Percentiles rank a stretch among this genome's conserved stretches.
These are phyloP conservation scores for Claviceps monticola DNA, from an alignment of 2,329 filamentous ascomycete genomes.

Conservation along the genomic window DNA sequence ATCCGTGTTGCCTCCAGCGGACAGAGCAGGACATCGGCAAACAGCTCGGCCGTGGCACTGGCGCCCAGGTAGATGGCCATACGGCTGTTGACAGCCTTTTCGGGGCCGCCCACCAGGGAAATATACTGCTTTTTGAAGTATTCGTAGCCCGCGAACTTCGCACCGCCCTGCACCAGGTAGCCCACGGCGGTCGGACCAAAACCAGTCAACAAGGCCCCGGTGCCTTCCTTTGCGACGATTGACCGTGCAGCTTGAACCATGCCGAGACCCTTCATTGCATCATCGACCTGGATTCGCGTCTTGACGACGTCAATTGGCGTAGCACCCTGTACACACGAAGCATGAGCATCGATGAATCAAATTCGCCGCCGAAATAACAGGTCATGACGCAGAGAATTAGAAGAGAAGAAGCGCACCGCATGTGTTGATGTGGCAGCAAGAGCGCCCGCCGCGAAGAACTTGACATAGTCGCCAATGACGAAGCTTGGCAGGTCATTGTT, in stretches of 20 bases:
- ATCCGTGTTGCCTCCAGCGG: conserved; percentile 73
- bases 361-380: neutral
- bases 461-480: conserved; percentile 29
- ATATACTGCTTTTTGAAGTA: conserved; percentile 88
- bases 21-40: conserved; percentile 72
- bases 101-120: conserved; percentile 44
- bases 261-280: conserved; percentile 69
- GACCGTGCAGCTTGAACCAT: conserved; percentile 67
- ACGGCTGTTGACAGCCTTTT: conserved; percentile 28
- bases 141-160: conserved; percentile 87
- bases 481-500: conserved; percentile 26
- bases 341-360: conserved; percentile 1
- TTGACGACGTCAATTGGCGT: conserved; percentile 60
- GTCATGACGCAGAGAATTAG: no score
- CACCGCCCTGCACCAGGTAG: conserved; percentile 80
- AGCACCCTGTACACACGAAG: conserved; percentile 25
- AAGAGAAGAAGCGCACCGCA: conserved; percentile 23
- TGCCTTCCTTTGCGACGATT: conserved; percentile 67
- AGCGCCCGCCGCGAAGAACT: conserved; percentile 39
- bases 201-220: conserved; percentile 66
- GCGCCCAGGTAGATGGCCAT: conserved; percentile 58
- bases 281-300: conserved; percentile 84
- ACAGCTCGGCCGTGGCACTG: conserved; percentile 54
- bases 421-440: conserved; percentile 38
- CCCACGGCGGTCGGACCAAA: conserved; percentile 76